These are phyloP conservation scores for Phlebiopsis gigantea DNA, from an alignment of 768 basidiomycete species.

Conservation along the genomic window DNA sequence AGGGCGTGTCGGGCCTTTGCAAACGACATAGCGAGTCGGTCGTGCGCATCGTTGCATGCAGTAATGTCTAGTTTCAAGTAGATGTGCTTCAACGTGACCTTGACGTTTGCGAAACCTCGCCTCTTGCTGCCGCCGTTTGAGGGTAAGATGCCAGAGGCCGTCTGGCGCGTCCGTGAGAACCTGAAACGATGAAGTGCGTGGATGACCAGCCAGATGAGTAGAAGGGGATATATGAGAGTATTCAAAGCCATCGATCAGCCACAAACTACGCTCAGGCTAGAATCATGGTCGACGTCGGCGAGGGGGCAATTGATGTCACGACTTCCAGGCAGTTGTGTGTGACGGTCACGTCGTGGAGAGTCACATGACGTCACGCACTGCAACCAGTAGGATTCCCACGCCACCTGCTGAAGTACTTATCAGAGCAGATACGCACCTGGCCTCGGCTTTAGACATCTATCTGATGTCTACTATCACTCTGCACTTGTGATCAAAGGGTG, in stretches of 20 bases:
- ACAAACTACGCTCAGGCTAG: no score
- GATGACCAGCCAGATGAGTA: conserved; percentile 15
- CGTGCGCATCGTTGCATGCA: conserved; percentile 44
- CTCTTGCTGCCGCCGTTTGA: background rate
- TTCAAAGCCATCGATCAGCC: background rate
- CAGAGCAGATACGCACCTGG: no score
- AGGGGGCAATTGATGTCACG: no score
- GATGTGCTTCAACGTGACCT: conserved; percentile 17
- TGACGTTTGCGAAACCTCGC: background rate
- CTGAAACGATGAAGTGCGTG: conserved; percentile 5
- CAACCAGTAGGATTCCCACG: no score
- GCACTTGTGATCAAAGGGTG: no score
- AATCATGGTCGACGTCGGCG: no score
- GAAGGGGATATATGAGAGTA: background rate
- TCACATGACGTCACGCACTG: no score
- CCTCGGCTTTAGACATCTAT: no score
- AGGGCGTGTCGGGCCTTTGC: conserved; percentile 23
- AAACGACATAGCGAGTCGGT: conserved; percentile 34
- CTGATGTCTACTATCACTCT: no score
- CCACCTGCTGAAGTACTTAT: no score
- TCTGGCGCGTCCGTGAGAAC: background rate
- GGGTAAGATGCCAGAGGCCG: conserved; percentile 4
- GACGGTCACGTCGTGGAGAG: no score
- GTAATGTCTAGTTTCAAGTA: conserved; percentile 41
- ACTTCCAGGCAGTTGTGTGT: no score